phyloP scores from a whole-genome alignment of 192 early-diverging fungal species.

The Tieghemiomyces parasiticus region DNA sequence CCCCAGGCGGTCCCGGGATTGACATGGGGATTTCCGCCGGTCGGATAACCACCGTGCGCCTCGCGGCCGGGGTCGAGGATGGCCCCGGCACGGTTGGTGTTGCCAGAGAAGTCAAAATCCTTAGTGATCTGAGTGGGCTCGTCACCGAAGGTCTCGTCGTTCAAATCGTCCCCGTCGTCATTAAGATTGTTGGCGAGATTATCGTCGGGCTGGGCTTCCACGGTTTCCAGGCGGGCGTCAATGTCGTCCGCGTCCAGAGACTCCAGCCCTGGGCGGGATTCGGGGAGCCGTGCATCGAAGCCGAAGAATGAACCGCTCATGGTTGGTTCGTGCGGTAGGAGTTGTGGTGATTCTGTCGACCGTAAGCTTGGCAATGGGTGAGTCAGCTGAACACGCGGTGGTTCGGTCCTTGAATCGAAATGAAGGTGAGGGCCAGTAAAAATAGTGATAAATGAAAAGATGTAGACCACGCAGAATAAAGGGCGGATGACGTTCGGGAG shows the following conservation, averaged over 20 bases:
- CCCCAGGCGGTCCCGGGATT: conserved; percentile 9
- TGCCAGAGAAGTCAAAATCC: conserved; percentile 60
- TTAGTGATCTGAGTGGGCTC: conserved; percentile 29
- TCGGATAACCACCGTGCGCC: neutral
- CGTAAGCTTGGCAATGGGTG: too few species aligned
- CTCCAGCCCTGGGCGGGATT: neutral
- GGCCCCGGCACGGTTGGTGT: conserved; percentile 17
- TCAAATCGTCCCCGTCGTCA: conserved; percentile 51
- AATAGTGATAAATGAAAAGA: too few species aligned
- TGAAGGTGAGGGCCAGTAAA: too few species aligned
- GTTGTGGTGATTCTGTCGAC: too few species aligned
- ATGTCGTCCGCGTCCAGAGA: conserved; percentile 35
- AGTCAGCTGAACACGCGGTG: too few species aligned
- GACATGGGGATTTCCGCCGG: conserved; percentile 1
- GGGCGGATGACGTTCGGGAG: too few species aligned
- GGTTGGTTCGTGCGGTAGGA: too few species aligned
- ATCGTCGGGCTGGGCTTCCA: conserved; percentile 28
- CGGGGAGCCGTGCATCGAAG: neutral
- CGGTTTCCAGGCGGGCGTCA: conserved; percentile 41
- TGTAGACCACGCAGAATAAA: too few species aligned
- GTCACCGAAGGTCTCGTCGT: conserved; percentile 58
- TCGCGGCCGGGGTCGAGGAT: neutral
- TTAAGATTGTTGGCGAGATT: conserved; percentile 40
- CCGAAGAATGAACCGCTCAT: conserved; percentile 5
- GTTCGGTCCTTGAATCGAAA: too few species aligned